Conservation (phyloP, 2,329 filamentous ascomycete genomes). For the Claviceps africana region DNA sequence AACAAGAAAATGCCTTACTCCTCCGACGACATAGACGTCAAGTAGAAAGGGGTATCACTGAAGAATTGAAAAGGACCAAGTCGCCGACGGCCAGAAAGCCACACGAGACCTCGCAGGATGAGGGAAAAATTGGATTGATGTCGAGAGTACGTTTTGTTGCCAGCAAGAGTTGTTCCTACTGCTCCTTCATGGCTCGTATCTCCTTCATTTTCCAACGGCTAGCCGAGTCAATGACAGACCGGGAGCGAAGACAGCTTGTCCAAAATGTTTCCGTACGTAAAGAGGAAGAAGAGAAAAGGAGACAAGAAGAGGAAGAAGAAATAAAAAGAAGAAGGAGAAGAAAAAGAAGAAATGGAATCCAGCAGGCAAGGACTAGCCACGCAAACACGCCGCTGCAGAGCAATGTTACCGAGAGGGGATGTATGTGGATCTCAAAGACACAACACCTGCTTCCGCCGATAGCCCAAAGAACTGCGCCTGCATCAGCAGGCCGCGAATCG, state of each 20-base stretch:
- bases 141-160: background rate
- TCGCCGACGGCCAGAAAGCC: conserved; percentile 8
- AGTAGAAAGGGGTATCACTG: conserved; percentile 20
- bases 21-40: background rate
- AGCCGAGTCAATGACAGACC: background rate
- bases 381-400: conserved; percentile 4
- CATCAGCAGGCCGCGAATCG: background rate
- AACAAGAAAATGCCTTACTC: background rate
- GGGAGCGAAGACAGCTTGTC: conserved; percentile 13
- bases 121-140: conserved; percentile 4
- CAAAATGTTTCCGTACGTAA: conserved; percentile 4
- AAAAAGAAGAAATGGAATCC: conserved; percentile 9
- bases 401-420: conserved; percentile 7
- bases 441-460: conserved; percentile 3
- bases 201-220: background rate
- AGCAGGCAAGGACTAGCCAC: conserved; percentile 11
- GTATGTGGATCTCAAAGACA: conserved; percentile 12
- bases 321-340: too few species aligned
- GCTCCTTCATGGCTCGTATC: background rate
- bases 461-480: background rate
- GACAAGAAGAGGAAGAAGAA: too few species aligned
- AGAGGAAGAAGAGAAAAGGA: too few species aligned
- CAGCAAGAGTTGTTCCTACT: background rate
- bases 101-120: conserved; percentile 7
- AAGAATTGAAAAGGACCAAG: conserved; percentile 16